A percentile compares a stretch with the other conserved stretches of the same genome.
These are phyloP conservation scores for Suillus fuscotomentosus DNA, from an alignment of 768 basidiomycete genomes.

Conservation along the genomic window DNA sequence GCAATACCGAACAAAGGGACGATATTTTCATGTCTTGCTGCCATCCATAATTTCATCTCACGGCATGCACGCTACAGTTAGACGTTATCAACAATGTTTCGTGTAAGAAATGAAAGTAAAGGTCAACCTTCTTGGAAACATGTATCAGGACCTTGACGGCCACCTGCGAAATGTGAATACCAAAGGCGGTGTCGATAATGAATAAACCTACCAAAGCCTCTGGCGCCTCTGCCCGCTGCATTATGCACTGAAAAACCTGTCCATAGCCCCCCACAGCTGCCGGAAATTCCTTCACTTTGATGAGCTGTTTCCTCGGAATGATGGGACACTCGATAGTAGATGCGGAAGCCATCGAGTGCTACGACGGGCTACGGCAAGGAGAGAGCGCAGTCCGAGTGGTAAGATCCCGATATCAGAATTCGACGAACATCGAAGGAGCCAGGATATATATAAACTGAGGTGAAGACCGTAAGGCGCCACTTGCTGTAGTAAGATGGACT, in stretches of 20 bases:
- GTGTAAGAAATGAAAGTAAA: not conserved
- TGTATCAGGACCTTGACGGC: not conserved
- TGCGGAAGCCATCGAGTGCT: not conserved
- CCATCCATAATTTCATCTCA: constrained; percentile 22
- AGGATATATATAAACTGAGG: no score
- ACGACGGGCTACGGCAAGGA: no score
- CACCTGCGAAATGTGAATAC: not conserved
- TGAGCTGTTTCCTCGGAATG: not conserved
- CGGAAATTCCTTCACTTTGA: not conserved
- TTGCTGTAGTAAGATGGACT: no score
- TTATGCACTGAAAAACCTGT: not conserved
- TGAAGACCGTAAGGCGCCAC: no score
- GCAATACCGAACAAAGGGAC: constrained; percentile 16
- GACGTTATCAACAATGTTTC: not conserved
- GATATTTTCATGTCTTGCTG: constrained; percentile 20
- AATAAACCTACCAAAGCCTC: not conserved
- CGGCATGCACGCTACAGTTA: constrained; percentile 14
- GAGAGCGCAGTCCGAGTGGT: no score
- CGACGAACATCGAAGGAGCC: no score
- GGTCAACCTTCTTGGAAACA: not conserved
- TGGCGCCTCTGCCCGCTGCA: not conserved
- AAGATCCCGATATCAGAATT: no score
- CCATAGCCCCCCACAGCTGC: not conserved
- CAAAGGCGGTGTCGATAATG: not conserved
- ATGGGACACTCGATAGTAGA: not conserved